phyloP scores from a whole-genome alignment of 2,329 filamentous ascomycete genomes.

The Botrytis fabae region DNA sequence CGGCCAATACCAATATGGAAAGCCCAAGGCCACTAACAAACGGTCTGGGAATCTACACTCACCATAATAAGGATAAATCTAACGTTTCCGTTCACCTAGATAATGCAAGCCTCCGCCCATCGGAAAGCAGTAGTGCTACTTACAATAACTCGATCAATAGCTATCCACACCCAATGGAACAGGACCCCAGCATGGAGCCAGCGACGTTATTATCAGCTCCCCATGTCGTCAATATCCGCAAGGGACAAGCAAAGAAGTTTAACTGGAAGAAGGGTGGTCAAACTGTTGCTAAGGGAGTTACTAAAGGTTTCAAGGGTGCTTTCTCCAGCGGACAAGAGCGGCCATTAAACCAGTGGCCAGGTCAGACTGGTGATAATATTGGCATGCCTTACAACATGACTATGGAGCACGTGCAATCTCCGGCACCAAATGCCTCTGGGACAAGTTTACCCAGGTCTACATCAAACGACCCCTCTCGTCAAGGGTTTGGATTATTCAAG shows the following conservation, averaged over 20 bases:
- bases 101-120: slow-evolving; percentile 44
- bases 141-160: slow-evolving; percentile 33
- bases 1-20: slow-evolving; percentile 58
- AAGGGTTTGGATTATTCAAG: slow-evolving; percentile 67
- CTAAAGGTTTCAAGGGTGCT: slow-evolving; percentile 90
- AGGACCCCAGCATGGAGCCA: slow-evolving; percentile 39
- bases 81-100: slow-evolving; percentile 39
- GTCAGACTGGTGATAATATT: slow-evolving; percentile 62
- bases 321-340: slow-evolving; percentile 62
- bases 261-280: slow-evolving; percentile 98
- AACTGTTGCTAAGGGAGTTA: slow-evolving; percentile 89
- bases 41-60: slow-evolving; percentile 64
- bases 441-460: slow-evolving; percentile 33
- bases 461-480: slow-evolving; percentile 36
- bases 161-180: slow-evolving; percentile 41
- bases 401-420: slow-evolving; percentile 53
- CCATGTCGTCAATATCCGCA: slow-evolving; percentile 93
- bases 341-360: slow-evolving; percentile 49
- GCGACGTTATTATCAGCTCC: slow-evolving; percentile 53
- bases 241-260: slow-evolving; percentile 89
- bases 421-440: slow-evolving; percentile 30
- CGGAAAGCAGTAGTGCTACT: slow-evolving; percentile 42
- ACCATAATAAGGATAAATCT: slow-evolving; percentile 52
- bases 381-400: slow-evolving; percentile 72
- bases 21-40: slow-evolving; percentile 44